Evolutionary conservation across 2,329 filamentous ascomycete species (phyloP).

Genomic region (Fusarium proliferatum): DNA sequence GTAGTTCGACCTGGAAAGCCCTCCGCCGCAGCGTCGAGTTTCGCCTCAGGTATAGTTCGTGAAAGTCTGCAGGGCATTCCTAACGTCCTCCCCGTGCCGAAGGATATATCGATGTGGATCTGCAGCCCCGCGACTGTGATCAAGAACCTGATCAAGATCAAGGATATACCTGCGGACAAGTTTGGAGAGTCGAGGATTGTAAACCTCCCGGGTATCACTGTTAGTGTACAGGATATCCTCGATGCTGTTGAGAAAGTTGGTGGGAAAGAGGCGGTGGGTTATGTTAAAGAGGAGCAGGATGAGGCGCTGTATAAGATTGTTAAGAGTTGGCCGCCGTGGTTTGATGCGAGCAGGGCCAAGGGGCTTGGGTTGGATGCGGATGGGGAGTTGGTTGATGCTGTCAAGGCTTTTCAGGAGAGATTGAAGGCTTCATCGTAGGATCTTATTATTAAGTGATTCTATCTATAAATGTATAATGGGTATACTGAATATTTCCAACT

Average conservation of each 20-base stretch:
- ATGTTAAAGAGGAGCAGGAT: constrained; percentile 61
- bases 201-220: constrained; percentile 63
- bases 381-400: constrained; percentile 50
- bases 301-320: constrained; percentile 61
- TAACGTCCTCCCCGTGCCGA: constrained; percentile 59
- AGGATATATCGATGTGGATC: constrained; percentile 61
- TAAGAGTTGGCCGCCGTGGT: constrained; percentile 64
- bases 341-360: constrained; percentile 63
- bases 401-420: constrained; percentile 43
- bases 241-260: constrained; percentile 61
- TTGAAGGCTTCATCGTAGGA: constrained; percentile 11
- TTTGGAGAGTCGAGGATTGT: constrained; percentile 56
- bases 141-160: constrained; percentile 59
- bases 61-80: constrained; percentile 61
- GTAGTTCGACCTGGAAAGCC: constrained; percentile 70
- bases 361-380: constrained; percentile 63
- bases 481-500: neutral
- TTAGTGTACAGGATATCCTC: constrained; percentile 64
- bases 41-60: constrained; percentile 70
- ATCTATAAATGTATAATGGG: neutral
- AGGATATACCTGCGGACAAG: constrained; percentile 54
- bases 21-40: constrained; percentile 69
- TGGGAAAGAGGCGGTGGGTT: constrained; percentile 55
- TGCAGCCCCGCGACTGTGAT: constrained; percentile 63
- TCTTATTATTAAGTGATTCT: constrained; percentile 6